Conservation (phyloP, 768 basidiomycete genomes). For the Suillus discolor region DNA sequence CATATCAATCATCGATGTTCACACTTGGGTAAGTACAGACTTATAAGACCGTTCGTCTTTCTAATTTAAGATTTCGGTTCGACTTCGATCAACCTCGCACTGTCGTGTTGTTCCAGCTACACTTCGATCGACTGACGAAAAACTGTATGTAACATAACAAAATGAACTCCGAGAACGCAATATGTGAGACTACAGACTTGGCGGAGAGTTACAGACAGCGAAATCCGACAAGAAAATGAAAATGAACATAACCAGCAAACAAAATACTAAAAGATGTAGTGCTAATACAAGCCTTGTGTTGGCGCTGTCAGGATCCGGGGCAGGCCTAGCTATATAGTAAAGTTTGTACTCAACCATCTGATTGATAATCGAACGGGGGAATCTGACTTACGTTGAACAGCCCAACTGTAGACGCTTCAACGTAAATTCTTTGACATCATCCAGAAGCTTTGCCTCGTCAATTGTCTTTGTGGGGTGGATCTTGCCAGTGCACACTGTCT, state of each 20-base stretch:
- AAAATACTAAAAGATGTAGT: neutral
- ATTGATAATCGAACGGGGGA: neutral
- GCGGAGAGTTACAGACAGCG: neutral
- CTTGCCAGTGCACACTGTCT: neutral
- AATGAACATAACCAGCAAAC: neutral
- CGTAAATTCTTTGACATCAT: conserved; percentile 2
- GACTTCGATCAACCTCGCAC: neutral
- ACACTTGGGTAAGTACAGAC: neutral
- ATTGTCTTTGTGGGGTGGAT: conserved; percentile 10
- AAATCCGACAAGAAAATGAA: no score
- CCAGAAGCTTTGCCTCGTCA: conserved; percentile 18
- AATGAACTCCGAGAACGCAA: neutral
- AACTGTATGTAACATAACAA: neutral
- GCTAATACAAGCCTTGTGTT: neutral
- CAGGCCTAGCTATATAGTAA: neutral
- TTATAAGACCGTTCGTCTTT: neutral
- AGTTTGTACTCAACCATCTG: neutral
- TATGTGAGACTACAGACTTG: neutral
- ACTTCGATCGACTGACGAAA: neutral
- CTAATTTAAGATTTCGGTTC: neutral
- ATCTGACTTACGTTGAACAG: neutral
- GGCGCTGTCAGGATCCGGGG: neutral
- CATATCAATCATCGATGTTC: no score
- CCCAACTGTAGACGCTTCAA: neutral
- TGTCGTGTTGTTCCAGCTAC: neutral